These are phyloP conservation scores for Phytophthora quininea DNA, from an alignment of 352 stramenopile species.

Conservation along the genomic window DNA sequence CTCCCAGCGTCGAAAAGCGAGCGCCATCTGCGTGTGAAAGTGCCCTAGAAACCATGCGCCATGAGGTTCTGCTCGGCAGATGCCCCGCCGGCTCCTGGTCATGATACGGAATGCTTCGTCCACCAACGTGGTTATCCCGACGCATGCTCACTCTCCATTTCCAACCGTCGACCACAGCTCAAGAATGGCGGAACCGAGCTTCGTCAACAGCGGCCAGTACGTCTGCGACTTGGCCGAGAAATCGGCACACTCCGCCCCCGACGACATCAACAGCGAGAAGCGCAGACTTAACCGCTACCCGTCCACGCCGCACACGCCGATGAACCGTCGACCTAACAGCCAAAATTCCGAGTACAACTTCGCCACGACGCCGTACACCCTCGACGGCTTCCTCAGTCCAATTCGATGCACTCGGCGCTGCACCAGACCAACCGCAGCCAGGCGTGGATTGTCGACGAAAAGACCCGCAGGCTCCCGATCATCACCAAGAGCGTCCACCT, in stretches of 20 bases:
- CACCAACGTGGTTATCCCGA: neutral
- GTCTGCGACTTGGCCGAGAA: slow-evolving; percentile 34
- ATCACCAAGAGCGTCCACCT: slow-evolving; percentile 38
- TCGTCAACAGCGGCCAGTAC: slow-evolving; percentile 35
- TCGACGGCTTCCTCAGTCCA: slow-evolving; percentile 13
- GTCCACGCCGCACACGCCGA: slow-evolving; percentile 22
- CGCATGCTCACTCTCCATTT: slow-evolving; percentile 12
- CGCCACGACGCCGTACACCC: slow-evolving; percentile 31
- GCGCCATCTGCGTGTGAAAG: slow-evolving; percentile 12
- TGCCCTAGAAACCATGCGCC: slow-evolving; percentile 22
- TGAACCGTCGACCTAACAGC: slow-evolving; percentile 17
- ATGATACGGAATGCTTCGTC: neutral
- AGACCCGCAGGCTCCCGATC: slow-evolving; percentile 28
- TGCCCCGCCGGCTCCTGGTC: slow-evolving; percentile 19
- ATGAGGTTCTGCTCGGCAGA: slow-evolving; percentile 18
- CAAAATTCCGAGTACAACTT: slow-evolving; percentile 24
- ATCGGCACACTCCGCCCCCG: slow-evolving; percentile 10
- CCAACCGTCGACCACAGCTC: neutral
- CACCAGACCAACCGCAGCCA: slow-evolving; percentile 42
- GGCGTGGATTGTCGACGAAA: slow-evolving; percentile 27
- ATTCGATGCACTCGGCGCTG: slow-evolving; percentile 26
- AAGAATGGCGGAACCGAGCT: slow-evolving; percentile 26
- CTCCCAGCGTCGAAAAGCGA: slow-evolving; percentile 5
- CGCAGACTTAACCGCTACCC: slow-evolving; percentile 23
- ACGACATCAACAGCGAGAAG: slow-evolving; percentile 7